Evolutionary conservation across 129 eudicot genomes (phyloP).

Genomic region (Lonicera japonica): DNA sequence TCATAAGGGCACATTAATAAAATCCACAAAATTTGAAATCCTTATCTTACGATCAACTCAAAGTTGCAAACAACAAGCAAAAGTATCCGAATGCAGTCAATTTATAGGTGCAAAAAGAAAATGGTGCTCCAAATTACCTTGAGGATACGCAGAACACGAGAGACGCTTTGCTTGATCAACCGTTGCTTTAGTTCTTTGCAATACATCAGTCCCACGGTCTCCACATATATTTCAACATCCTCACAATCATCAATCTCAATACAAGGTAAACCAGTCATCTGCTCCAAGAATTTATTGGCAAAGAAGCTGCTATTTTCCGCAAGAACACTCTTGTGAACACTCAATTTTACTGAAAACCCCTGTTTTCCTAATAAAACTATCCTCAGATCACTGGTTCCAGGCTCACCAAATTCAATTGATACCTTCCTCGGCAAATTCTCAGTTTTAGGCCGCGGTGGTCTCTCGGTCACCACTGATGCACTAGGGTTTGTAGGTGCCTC

Average conservation of each 20-base stretch:
- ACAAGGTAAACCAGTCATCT: conserved; percentile 48
- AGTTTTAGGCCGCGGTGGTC: conserved; percentile 27
- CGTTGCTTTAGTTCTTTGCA: conserved; percentile 84
- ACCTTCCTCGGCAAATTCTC: conserved; percentile 76
- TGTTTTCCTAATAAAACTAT: conserved; percentile 73
- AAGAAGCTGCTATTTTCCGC: conserved; percentile 60
- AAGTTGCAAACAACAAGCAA: not conserved
- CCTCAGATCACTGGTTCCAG: conserved; percentile 87
- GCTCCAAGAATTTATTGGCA: conserved; percentile 44
- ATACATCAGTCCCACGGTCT: conserved; percentile 91
- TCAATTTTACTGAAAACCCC: conserved; percentile 80
- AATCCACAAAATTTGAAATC: no score
- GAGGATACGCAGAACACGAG: conserved; percentile 78
- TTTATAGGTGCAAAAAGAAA: conserved; percentile 9
- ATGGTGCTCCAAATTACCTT: conserved; percentile 51
- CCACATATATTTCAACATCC: conserved; percentile 91
- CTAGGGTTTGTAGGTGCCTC: conserved; percentile 37
- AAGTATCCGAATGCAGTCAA: not conserved
- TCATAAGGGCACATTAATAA: no score
- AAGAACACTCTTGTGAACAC: conserved; percentile 64
- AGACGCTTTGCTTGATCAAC: conserved; percentile 82
- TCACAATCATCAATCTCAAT: conserved; percentile 83
- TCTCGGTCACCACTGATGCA: conserved; percentile 37
- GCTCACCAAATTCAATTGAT: conserved; percentile 86
- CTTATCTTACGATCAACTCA: not conserved